phyloP scores from a whole-genome alignment of 352 stramenopile species.

The Peronospora tabacina region DNA sequence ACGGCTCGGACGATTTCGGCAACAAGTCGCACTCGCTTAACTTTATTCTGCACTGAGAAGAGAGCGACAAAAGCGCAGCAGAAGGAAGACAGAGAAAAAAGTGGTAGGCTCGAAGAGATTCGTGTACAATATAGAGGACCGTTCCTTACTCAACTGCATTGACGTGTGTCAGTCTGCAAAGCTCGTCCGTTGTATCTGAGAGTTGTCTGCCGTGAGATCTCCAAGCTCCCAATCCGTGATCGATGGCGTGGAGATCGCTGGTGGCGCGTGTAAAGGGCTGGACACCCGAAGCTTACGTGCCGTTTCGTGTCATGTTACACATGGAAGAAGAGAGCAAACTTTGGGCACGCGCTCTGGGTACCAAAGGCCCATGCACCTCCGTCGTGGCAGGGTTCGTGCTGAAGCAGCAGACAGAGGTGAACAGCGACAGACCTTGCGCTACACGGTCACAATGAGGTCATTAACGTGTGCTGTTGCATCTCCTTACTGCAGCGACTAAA shows the following conservation, averaged over 20 bases:
- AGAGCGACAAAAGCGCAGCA: constrained; percentile 1
- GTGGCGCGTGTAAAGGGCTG: constrained; percentile 37
- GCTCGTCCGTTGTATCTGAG: constrained; percentile 10
- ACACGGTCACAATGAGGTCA: not conserved
- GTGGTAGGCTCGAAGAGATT: too few species aligned
- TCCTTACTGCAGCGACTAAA: constrained; percentile 21
- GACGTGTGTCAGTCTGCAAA: not conserved
- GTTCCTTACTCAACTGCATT: too few species aligned
- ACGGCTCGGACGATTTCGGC: constrained; percentile 51
- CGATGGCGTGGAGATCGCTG: constrained; percentile 28
- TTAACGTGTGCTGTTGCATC: not conserved
- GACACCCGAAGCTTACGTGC: constrained; percentile 37
- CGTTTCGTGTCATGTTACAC: constrained; percentile 45
- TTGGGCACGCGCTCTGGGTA: constrained; percentile 12
- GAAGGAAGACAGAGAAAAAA: not conserved
- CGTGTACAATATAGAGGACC: too few species aligned
- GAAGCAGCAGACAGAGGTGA: constrained; percentile 31
- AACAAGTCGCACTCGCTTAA: constrained; percentile 79
- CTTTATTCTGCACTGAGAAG: constrained; percentile 66
- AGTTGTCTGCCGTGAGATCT: constrained; percentile 11
- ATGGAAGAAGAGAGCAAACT: constrained; percentile 18
- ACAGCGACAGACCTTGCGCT: not conserved
- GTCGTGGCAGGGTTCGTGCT: constrained; percentile 32
- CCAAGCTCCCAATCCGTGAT: not conserved
- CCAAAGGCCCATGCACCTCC: constrained; percentile 14